A percentile compares a stretch with the other conserved stretches of the same genome.
These are phyloP conservation scores for Dillenia suffruticosa DNA, from an alignment of 164 flowering plant species.

Conservation along the genomic window DNA sequence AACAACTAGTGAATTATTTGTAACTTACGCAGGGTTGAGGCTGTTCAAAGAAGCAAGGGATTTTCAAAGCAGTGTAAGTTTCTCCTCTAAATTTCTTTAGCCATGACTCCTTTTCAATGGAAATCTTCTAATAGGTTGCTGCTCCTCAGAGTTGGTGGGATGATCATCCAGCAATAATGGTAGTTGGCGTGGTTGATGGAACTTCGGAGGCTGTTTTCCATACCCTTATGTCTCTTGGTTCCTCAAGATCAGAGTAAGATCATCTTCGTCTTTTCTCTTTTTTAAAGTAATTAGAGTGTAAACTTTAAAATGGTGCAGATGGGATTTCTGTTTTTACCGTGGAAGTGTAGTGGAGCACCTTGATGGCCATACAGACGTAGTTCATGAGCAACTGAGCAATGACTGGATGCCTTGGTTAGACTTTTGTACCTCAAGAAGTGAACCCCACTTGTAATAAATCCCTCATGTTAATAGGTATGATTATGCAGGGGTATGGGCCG, in stretches of 20 bases:
- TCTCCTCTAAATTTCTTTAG: slow-evolving; percentile 28
- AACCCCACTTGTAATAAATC: slow-evolving; percentile 1
- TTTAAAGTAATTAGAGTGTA: no score
- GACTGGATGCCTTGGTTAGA: slow-evolving; percentile 88
- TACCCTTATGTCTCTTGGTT: slow-evolving; percentile 83
- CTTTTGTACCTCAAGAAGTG: background rate
- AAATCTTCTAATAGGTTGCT: background rate
- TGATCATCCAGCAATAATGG: slow-evolving; percentile 97
- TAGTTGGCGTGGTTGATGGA: slow-evolving; percentile 86
- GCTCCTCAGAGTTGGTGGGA: slow-evolving; percentile 56
- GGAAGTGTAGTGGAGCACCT: slow-evolving; percentile 86
- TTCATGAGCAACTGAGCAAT: slow-evolving; percentile 57
- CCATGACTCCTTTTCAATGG: slow-evolving; percentile 21
- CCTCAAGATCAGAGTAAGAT: slow-evolving; percentile 88
- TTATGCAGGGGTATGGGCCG: slow-evolving; percentile 76
- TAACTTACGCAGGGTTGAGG: slow-evolving; percentile 55
- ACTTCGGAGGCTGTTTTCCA: slow-evolving; percentile 79
- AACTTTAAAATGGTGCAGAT: slow-evolving; percentile 42
- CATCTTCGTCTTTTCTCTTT: background rate
- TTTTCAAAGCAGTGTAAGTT: background rate
- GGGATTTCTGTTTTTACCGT: slow-evolving; percentile 77
- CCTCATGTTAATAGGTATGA: slow-evolving; percentile 5
- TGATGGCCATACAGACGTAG: slow-evolving; percentile 91
- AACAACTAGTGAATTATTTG: slow-evolving; percentile 1
- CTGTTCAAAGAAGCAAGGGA: slow-evolving; percentile 90